Base-by-base conservation (phyloP, 495 filamentous ascomycete species). In the Xanthoparmelia taractica region DNA sequence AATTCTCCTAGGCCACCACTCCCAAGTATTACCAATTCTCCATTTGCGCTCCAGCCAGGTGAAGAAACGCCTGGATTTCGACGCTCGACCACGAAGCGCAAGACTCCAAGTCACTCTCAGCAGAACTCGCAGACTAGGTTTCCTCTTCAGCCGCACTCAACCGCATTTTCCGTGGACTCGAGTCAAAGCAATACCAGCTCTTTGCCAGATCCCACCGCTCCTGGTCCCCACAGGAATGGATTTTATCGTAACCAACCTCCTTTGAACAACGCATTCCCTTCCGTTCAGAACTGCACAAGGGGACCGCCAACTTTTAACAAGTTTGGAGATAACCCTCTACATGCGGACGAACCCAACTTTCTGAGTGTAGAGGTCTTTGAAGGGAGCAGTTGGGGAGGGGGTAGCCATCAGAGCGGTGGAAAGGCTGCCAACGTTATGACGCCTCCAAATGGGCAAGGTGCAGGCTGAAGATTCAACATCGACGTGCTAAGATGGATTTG, bases 1-100 rank as follows among this genome's bases (percentile, higher is more conserved):
- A 58, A 25, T 27, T 52, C 69, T 59, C 58, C 66, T 63, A 12
- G 59, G 25, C 74, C 57, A 70, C 68, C 65, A n/a, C 66, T 78
- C 17, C 74, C 74, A 12, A 81, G 75, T 59, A 81, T 82, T 55
- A 79, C 75, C 76, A 81, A 77, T 58, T 76, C 76, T 1, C 72
- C 70, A 47, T 74, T 75, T 48, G 72, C 69, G 8, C 72, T 69
- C 37, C 72, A 63, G 58, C 58, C 73, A 36, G 66, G 62, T 31
- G 74, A 77, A 40, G 66, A 65, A 27, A 58, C 70, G 20, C 56
- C 76, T 4, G 64, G 73, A 18, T 75, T 73, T 18, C 63, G 50
- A 31, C 65, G 48, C 20, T 43, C 52, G 41, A 69, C 63, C 18
- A 63, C 69, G 12, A 67, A 66, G 15, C 61, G 56, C 33, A 59